Percentiles rank a stretch among this genome's conserved stretches.
phyloP scores from a whole-genome alignment of 2,329 filamentous ascomycete species.

The Phoma sp. region DNA sequence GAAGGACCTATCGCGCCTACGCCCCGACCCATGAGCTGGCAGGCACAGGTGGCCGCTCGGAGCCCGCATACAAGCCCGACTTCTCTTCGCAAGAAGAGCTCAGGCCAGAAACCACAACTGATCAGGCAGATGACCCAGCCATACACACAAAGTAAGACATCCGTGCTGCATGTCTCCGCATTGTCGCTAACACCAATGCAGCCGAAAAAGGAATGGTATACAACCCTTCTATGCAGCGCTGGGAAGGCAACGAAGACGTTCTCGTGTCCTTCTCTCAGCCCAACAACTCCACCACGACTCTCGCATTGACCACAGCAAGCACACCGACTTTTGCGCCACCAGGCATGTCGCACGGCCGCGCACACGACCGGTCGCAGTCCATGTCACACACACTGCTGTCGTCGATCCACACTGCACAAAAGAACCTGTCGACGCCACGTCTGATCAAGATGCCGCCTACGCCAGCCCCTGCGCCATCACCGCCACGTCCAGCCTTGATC shows the following conservation, averaged over 20 bases:
- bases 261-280: conserved; percentile 72
- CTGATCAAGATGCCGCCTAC: conserved; percentile 44
- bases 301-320: conserved; percentile 48
- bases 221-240: conserved; percentile 83
- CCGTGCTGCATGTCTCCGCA: conserved; percentile 3
- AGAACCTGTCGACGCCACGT: conserved; percentile 46
- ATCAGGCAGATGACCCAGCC: conserved; percentile 84
- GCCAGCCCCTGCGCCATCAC: conserved; percentile 56
- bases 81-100: conserved; percentile 53
- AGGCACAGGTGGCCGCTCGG: conserved; percentile 59
- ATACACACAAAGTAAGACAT: conserved; percentile 76
- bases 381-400: conserved; percentile 53
- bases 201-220: conserved; percentile 96
- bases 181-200: conserved; percentile 48
- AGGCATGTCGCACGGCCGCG: conserved; percentile 34
- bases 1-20: conserved; percentile 57
- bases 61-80: conserved; percentile 59
- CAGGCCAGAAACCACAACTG: conserved; percentile 79
- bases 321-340: conserved; percentile 49
- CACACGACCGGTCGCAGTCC: conserved; percentile 46
- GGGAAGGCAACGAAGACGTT: conserved; percentile 96
- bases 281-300: conserved; percentile 56
- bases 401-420: conserved; percentile 45
- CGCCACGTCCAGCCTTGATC: conserved; percentile 77
- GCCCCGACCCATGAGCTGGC: conserved; percentile 63